Evolutionary conservation across 345 rosid species (phyloP).

Genomic region (Gynandropsis gynandra): DNA sequence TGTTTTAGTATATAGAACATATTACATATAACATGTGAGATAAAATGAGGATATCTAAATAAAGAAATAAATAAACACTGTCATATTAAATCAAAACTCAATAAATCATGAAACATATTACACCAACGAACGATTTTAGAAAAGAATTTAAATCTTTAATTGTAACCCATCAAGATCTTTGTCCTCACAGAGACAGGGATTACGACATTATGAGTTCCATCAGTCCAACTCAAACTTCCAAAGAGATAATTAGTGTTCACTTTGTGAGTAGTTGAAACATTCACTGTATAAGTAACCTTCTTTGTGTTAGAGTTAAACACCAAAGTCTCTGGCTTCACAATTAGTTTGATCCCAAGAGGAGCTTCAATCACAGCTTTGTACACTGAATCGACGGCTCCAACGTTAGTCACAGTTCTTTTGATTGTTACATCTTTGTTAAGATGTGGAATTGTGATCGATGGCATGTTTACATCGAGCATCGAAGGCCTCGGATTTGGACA

Average conservation of each 20-base stretch:
- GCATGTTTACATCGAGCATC: conserved; percentile 49
- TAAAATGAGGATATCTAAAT: too few relatives aligned
- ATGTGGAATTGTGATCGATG: conserved; percentile 59
- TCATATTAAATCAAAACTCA: too few relatives aligned
- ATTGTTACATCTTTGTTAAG: conserved; percentile 38
- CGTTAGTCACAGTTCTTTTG: conserved; percentile 61
- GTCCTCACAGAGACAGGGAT: conserved; percentile 52
- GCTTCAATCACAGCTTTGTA: conserved; percentile 41
- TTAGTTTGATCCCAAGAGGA: conserved; percentile 42
- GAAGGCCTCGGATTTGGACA: conserved; percentile 41
- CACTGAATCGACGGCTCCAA: conserved; percentile 41
- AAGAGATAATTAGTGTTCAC: conserved; percentile 38
- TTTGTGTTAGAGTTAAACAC: conserved; percentile 37
- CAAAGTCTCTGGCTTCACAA: conserved; percentile 47
- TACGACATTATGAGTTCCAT: conserved; percentile 34
- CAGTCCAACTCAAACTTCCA: conserved; percentile 62
- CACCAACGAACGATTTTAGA: too few relatives aligned
- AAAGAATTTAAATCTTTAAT: too few relatives aligned
- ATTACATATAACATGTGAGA: too few relatives aligned
- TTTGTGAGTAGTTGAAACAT: conserved; percentile 25
- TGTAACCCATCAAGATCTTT: conserved; percentile 14
- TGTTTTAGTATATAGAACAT: too few relatives aligned
- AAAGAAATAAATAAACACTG: too few relatives aligned
- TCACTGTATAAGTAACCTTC: conserved; percentile 27
- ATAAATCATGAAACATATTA: too few relatives aligned